Evolutionary conservation across 768 basidiomycete genomes (phyloP).

Genomic region (Naganishia vishniacii): DNA sequence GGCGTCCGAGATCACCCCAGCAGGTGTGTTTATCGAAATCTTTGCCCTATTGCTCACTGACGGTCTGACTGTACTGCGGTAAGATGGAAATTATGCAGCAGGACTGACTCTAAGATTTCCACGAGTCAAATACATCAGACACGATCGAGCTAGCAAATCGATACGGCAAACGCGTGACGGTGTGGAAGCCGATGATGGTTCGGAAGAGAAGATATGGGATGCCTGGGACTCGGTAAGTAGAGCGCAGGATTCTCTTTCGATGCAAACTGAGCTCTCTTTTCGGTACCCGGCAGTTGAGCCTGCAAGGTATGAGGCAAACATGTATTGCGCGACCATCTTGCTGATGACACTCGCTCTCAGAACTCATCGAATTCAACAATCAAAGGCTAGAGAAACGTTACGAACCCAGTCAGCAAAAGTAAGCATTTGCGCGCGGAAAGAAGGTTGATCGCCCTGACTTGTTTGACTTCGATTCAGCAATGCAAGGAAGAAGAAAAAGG

Average conservation of each 20-base stretch:
- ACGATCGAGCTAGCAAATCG: conserved; percentile 1
- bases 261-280: too few relatives aligned
- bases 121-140: conserved; percentile 56
- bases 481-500: conserved; percentile 24
- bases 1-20: conserved; percentile 77
- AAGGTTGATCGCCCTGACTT: too few relatives aligned
- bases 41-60: neutral
- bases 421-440: neutral
- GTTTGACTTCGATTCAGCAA: neutral
- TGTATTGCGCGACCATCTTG: neutral
- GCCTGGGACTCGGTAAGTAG: conserved; percentile 43
- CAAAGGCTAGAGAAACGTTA: conserved; percentile 23
- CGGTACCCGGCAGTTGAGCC: neutral
- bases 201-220: conserved; percentile 54
- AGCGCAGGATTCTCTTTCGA: neutral
- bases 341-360: neutral
- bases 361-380: conserved; percentile 22
- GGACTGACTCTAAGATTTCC: conserved; percentile 93
- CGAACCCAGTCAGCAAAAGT: conserved; percentile 18
- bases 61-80: neutral
- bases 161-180: conserved; percentile 54
- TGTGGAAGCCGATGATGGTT: conserved; percentile 60
- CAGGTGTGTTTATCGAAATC: conserved; percentile 54
- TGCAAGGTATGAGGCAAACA: neutral
- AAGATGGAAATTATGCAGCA: conserved; percentile 70